Evolutionary conservation across 768 basidiomycete species (phyloP).

Genomic region (Xerocomus spinulosus): DNA sequence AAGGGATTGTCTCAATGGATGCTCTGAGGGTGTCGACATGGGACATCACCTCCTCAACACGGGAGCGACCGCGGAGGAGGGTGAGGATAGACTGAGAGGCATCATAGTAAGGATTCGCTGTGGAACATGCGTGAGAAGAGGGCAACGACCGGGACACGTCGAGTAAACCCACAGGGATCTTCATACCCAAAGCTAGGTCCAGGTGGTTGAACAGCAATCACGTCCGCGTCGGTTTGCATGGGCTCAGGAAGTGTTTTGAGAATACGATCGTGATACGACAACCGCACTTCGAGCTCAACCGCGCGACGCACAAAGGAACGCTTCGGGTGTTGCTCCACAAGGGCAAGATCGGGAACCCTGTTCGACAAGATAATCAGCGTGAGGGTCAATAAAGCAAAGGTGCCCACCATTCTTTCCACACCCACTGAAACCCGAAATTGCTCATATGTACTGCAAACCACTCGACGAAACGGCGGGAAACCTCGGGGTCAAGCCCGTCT

Average conservation of each 20-base stretch:
- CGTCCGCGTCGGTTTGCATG: constrained; percentile 64
- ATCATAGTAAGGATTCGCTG: constrained; percentile 77
- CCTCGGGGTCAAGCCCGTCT: constrained; percentile 83
- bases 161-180: constrained; percentile 53
- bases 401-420: constrained; percentile 96
- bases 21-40: constrained; percentile 69
- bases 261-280: constrained; percentile 92
- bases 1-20: constrained; percentile 51
- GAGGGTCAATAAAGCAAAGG: not conserved
- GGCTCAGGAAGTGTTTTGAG: constrained; percentile 79
- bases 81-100: constrained; percentile 72
- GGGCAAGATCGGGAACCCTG: constrained; percentile 82
- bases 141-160: not conserved
- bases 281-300: constrained; percentile 82
- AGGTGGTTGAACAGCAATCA: constrained; percentile 68
- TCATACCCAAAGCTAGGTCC: constrained; percentile 83
- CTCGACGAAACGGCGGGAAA: constrained; percentile 77
- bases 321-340: constrained; percentile 77
- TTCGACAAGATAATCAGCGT: constrained; percentile 1
- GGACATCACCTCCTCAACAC: constrained; percentile 72
- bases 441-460: constrained; percentile 98
- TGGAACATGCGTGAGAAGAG: not conserved
- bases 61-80: constrained; percentile 76
- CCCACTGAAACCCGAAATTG: constrained; percentile 97
- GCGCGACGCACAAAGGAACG: constrained; percentile 84